Base-by-base conservation (phyloP, 345 rosid species). In the Salix brachista region DNA sequence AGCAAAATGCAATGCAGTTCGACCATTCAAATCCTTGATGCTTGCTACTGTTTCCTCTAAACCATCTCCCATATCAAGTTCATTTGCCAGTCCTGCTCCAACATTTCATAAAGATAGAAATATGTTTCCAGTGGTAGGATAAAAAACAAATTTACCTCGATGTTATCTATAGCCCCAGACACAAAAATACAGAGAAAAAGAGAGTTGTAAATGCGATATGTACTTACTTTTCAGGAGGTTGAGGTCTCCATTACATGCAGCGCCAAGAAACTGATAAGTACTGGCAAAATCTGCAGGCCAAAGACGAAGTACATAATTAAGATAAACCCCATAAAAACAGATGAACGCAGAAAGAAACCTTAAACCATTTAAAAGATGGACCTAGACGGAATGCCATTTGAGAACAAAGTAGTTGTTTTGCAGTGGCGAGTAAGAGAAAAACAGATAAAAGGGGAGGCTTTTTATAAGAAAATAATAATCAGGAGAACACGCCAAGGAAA, bases 1-100 rank as follows among this genome's bases (percentile, higher is more conserved):
- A 34, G 77, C 83, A 3, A 25, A 19, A 80, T 80, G 83, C 6
- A 80, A 69, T 23, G 73, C 69, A 16, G 74, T 48, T 25, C 62
- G 74, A 30, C 74, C 74, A 48, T 26, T 11, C 4, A 3, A 4
- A 50, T 70, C 74, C 74, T 30, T 70, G 21, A 70, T 28, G 23
- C 6, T 30, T 32, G 18, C 62, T 19, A 50, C 6, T 52, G n/a
- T 50, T 70, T 70, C 11, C 9, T 3, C 28, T 5, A 41, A 60
- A 14, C 52, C 66, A 5, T 56, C 75, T 36, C 60, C 39, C 41
- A 25, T 48, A 12, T 70, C 58, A 41, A 48, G 25, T 19, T 14
- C 60, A 26, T 52, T 25, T 17, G 39, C 61, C 7, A 16, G 26
- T 9, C 39, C 73, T 70, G 73, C 44, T 25, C 30, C 61, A 26